Conservation (phyloP, 257 asterid species). For the Petunia secreta region DNA sequence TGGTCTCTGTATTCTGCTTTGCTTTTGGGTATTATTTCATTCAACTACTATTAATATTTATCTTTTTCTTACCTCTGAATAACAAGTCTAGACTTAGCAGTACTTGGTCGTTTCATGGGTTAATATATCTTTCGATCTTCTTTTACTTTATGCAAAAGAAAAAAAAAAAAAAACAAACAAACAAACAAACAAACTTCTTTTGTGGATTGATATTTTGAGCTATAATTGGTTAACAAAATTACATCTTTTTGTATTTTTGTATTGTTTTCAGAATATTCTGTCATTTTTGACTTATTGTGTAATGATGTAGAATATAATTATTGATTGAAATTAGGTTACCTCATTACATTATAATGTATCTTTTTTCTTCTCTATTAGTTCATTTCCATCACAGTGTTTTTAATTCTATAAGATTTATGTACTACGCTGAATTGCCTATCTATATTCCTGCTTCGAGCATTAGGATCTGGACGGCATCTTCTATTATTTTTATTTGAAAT, state of each 20-base stretch:
- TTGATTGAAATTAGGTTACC: no score
- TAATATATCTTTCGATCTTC: conserved; percentile 2
- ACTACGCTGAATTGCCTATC: neutral
- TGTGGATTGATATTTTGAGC: neutral
- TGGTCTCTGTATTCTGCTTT: neutral
- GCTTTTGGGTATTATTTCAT: neutral
- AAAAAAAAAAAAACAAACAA: no score
- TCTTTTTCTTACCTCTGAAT: neutral
- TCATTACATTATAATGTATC: neutral
- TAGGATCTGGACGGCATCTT: conserved; percentile 6
- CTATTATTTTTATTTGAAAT: neutral
- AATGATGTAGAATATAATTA: no score
- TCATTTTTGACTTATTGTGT: neutral
- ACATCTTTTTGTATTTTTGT: neutral
- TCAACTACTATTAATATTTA: neutral
- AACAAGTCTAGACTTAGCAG: neutral
- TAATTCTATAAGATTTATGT: neutral
- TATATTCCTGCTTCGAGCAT: conserved; percentile 10
- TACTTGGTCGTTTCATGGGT: neutral
- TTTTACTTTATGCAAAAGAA: no score
- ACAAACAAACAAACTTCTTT: neutral
- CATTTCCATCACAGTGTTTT: conserved; percentile 10
- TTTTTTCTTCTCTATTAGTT: neutral
- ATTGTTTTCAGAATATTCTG: neutral
- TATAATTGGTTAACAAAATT: neutral